Conservation (phyloP, 108 stramenopile species). For the Nannochloropsis gaditana region DNA sequence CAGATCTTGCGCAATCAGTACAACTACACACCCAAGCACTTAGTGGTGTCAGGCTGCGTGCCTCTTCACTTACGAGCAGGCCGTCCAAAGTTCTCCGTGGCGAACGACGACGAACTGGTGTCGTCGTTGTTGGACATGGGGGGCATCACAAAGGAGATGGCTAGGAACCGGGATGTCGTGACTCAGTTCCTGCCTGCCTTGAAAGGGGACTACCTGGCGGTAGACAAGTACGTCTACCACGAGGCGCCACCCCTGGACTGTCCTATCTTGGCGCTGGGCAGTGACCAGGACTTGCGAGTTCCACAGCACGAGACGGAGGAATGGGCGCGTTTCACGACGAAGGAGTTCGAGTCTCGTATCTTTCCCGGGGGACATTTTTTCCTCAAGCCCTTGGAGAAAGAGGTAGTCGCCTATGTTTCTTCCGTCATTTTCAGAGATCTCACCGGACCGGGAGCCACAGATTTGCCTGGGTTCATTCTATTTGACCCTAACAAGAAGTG, state of each 20-base stretch:
- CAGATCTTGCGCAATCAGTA: conserved; percentile 13
- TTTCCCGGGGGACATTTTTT: background rate
- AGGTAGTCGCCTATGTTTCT: background rate
- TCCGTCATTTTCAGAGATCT: conserved; percentile 6
- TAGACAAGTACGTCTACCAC: conserved; percentile 18
- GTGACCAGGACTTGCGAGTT: background rate
- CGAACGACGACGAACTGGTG: background rate
- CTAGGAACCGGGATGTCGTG: conserved; percentile 12
- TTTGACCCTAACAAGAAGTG: background rate
- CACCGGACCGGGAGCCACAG: background rate
- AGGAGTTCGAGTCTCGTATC: conserved; percentile 8
- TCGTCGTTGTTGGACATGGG: background rate
- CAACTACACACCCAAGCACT: conserved; percentile 15
- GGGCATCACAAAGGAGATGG: conserved; percentile 4
- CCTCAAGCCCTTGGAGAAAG: conserved; percentile 7
- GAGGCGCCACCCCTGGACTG: background rate
- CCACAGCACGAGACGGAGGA: background rate
- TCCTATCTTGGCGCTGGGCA: background rate
- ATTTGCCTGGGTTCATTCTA: background rate
- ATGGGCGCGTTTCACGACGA: background rate
- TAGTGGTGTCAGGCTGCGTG: background rate
- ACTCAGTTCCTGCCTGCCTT: conserved; percentile 1
- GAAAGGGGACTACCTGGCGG: conserved; percentile 3
- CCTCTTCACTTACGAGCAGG: background rate
- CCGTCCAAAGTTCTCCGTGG: background rate